phyloP scores from a whole-genome alignment of 495 filamentous ascomycete genomes.

The Evernia prunastri region DNA sequence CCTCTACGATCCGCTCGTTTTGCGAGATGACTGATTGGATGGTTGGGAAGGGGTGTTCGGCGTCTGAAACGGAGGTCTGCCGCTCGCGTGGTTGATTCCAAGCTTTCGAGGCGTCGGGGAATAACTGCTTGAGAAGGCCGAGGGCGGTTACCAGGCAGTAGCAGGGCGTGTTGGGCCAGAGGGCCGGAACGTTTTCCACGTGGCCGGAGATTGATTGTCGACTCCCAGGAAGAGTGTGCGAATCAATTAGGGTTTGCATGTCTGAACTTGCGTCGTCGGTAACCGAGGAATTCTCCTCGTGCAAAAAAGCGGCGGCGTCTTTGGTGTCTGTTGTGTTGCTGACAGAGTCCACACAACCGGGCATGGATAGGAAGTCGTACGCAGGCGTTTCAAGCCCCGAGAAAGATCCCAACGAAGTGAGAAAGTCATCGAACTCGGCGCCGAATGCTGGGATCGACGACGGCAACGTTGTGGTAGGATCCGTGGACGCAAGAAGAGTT shows the following conservation, averaged over 20 bases:
- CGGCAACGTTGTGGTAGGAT: not conserved
- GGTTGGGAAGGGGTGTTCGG: slow-evolving; percentile 6
- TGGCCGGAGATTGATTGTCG: not conserved
- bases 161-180: not conserved
- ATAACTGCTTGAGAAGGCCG: slow-evolving; percentile 17
- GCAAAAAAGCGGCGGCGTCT: not conserved
- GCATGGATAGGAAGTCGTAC: slow-evolving; percentile 1
- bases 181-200: not conserved
- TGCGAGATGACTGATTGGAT: slow-evolving; percentile 26
- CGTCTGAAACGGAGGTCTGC: not conserved
- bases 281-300: not conserved
- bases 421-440: slow-evolving; percentile 23
- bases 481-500: slow-evolving; percentile 4
- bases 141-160: slow-evolving; percentile 13
- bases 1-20: slow-evolving; percentile 27
- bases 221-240: not conserved
- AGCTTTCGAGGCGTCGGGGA: slow-evolving; percentile 11
- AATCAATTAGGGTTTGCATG: not conserved
- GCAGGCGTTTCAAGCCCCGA: slow-evolving; percentile 13
- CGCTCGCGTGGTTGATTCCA: not conserved
- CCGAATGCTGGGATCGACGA: not conserved
- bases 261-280: not conserved
- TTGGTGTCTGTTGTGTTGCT: slow-evolving; percentile 1
- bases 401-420: slow-evolving; percentile 21
- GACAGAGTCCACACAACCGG: slow-evolving; percentile 1